Base-by-base conservation (phyloP, 2,329 filamentous ascomycete species). In the Aschersonia sp. region DNA sequence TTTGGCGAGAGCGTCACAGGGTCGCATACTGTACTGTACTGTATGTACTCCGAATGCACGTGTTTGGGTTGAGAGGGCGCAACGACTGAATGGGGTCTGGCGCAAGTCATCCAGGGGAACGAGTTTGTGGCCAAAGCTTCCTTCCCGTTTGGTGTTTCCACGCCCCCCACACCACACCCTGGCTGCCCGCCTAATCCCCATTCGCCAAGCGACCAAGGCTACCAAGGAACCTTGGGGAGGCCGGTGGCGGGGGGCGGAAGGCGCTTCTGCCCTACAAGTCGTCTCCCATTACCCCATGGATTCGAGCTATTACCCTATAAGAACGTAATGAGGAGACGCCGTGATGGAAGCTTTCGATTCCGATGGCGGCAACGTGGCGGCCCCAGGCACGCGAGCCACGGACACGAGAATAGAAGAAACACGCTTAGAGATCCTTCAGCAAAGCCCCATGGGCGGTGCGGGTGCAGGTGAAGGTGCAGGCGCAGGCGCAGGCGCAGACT, bases 281-380 rank as follows among this genome's bases (percentile, higher is more conserved):
- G 50, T 37, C 8, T 37, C 12, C 33, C 33, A 46, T 53, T 52
- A 53, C 50, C 51, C 51, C 47, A 54, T 50, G 52, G 48, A 50
- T 48, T 49, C 46, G 46, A 42, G 30, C 47, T 52, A 51, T 59
- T 59, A 59, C 57, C 56, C 55, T 58, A 58, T 55, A 56, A 54
- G 52, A 58, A 58, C 56, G 57, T 58, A 58, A 59, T 58, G 46
- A 46, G 35, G 47, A 22, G 22, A 22, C 22, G 22, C 22, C 22
- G 22, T 22, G 22, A 22, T 22, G 22, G 22, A 46, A 47, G 46
- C 46, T 49, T 50, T 46, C 49, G 22, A 22, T 22, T 22, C 22
- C 22, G 22, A 22, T 22, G 22, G 22, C 22, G 22, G 22, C 22
- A 22, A 22, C 22, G 22, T 22, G 22, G 22, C 22, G 22, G 22